Evolutionary conservation across 2,329 filamentous ascomycete genomes (phyloP).

Genomic region (Colletotrichum gloeosporioides): DNA sequence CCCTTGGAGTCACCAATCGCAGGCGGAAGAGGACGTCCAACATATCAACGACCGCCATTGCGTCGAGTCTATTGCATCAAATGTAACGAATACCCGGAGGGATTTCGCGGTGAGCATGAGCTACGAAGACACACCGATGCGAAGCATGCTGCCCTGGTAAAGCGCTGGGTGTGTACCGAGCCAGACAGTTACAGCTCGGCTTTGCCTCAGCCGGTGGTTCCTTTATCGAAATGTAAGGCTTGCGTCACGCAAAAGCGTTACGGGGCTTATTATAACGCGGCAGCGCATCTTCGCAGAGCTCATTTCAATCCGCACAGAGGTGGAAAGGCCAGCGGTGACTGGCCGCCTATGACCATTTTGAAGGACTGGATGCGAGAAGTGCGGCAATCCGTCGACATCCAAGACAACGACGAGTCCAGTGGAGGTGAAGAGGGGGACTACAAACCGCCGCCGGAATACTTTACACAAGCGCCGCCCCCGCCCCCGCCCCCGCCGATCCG

Average conservation of each 20-base stretch:
- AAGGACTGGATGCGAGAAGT: constrained; percentile 69
- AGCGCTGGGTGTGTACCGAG: constrained; percentile 62
- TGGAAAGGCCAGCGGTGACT: constrained; percentile 63
- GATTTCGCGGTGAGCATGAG: constrained; percentile 92
- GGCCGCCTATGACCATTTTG: constrained; percentile 62
- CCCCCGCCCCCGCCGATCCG: constrained; percentile 8
- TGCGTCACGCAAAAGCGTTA: constrained; percentile 63
- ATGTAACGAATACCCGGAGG: constrained; percentile 83
- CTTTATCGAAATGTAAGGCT: constrained; percentile 61
- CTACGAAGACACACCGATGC: constrained; percentile 71
- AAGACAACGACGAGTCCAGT: constrained; percentile 53
- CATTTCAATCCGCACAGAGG: constrained; percentile 62
- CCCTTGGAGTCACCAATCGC: constrained; percentile 48
- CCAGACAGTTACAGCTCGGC: constrained; percentile 42
- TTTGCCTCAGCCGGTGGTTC: constrained; percentile 54
- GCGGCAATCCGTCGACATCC: constrained; percentile 51
- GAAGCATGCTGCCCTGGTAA: constrained; percentile 60
- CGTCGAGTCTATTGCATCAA: constrained; percentile 77
- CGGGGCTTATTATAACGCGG: constrained; percentile 64
- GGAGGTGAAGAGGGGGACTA: constrained; percentile 51
- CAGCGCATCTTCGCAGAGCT: constrained; percentile 61
- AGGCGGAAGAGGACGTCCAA: constrained; percentile 41
- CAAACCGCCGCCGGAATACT: constrained; percentile 16
- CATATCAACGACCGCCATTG: constrained; percentile 62
- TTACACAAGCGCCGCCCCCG: constrained; percentile 6